Evolutionary conservation across 177 flowering plant species (phyloP), one percentile per base, ranked within the genome.

Genomic region (Telopea speciosissima): DNA sequence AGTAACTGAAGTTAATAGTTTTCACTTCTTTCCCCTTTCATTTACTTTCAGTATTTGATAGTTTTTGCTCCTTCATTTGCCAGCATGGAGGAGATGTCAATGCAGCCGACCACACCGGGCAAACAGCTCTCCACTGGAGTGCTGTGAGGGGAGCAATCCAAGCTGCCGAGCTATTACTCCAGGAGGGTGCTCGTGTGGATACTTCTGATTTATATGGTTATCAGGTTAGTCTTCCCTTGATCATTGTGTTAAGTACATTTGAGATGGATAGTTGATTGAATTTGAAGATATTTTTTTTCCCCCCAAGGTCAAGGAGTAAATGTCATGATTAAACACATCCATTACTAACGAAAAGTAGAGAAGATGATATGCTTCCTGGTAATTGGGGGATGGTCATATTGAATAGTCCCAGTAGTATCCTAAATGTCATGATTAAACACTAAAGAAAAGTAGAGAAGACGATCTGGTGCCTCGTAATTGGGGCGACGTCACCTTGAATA

Each of bases 51-150:
- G 66, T 3, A 17, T 28, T 63, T 24, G 31, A 28, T 28, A 28
- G 69, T 25, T 49, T 17, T 26, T 45, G 54, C 40, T 65, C 54
- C 31, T 42, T 17, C 73, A 7, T 66, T 65, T 74, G 36, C 13
- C 85, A 95, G 99, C 93, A 85, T 76, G 97, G 99, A 23, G 97
- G 87, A 71, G 97, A 90, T 82, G 85, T 95, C 74, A 85, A 91
- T 83, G 97, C 92, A 0, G 78, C 79, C 3, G 99, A 95, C 81
- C 91, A 89, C 79, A 90, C 93, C 6, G 94, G 97, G 33, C 99
- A 95, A 80, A 88, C 97, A 6, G 99, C 99, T 24, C 76, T 92
- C 68, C 99, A 95, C 69, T 95, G 99, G 99, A 83, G 97, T 81
- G 92, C 97, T 7, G 99, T 95, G 33, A 81, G 97, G 49, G 99